Evolutionary conservation across 78 protist species (phyloP), one percentile per base, ranked within the genome.

Genomic region (Protostelium mycophagum): DNA sequence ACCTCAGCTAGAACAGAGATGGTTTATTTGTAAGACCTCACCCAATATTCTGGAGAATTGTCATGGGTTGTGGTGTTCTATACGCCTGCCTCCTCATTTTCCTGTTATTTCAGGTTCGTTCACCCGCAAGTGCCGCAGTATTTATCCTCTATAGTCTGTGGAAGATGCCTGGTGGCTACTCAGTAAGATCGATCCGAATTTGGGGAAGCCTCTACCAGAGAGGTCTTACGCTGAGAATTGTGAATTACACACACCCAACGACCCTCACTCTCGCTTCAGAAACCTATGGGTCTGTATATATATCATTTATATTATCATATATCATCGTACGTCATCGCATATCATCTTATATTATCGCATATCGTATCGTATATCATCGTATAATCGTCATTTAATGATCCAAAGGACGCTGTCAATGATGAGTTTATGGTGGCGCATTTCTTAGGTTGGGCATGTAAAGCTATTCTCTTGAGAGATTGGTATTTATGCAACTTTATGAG

Each of bases 21-120:
- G 95, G 95, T 0, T 91, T 91, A 0, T 95, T 97, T 87, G 86
- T 91, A 28, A 92, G 98, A 38, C 98, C 98, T 37, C 98, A 97
- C 73, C 98, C 98, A 28, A 94, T 93, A 34, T 63, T 97, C 88
- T 97, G 98, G 98, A 89, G 98, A 1, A 83, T 93, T 28, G 95
- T 97, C 35, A 63, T 91, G 87, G 97, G 97, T 36, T 28, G 90
- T 84, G 90, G 94, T 84, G 93, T 97, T 29, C 38, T 97, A 36
- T 97, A 97, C 88, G n/a, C 89, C 85, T 37, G 96, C 31, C 84
- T 85, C 36, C 85, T 95, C 29, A 91, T 90, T 31, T 97, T 95
- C 85, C 23, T 96, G 28, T 86, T 93, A 36, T 96, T 97, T 88
- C 98, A 97, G 83, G 73, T 29, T 63, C 31, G 87, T 35, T 0